phyloP scores from a whole-genome alignment of 176 grass and related monocot species.

The Aegilops bicornis region DNA sequence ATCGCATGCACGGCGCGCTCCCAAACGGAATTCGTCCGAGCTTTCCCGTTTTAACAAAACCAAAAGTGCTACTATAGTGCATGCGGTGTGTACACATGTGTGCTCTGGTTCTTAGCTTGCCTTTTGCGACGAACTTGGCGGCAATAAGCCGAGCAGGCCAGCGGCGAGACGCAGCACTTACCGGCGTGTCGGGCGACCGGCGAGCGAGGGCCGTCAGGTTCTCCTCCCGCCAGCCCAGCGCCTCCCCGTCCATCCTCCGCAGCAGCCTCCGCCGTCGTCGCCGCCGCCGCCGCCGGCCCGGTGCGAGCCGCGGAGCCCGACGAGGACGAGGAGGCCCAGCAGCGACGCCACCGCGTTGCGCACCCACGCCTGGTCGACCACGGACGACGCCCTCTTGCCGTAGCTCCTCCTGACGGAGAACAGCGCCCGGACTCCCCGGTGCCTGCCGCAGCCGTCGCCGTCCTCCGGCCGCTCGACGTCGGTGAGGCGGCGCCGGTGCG shows the following conservation, averaged over 20 bases:
- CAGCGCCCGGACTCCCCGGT: slow-evolving; percentile 17
- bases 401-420: slow-evolving; percentile 14
- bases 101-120: not conserved
- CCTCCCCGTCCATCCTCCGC: slow-evolving; percentile 26
- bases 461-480: slow-evolving; percentile 36
- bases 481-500: slow-evolving; percentile 41
- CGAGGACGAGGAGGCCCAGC: slow-evolving; percentile 31
- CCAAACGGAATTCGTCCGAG: not conserved
- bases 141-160: not conserved
- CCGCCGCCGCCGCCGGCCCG: not conserved
- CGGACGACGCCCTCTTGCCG: slow-evolving; percentile 20
- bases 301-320: slow-evolving; percentile 32
- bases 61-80: not conserved
- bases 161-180: slow-evolving; percentile 25
- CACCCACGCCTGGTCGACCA: slow-evolving; percentile 39
- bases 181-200: slow-evolving; percentile 26
- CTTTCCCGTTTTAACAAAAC: not conserved
- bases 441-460: not conserved
- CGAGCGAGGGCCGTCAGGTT: slow-evolving; percentile 28
- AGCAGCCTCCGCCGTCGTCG: slow-evolving; percentile 15
- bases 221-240: slow-evolving; percentile 34
- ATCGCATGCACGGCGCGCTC: not conserved
- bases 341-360: slow-evolving; percentile 39
- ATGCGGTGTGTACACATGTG: not conserved
- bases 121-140: not conserved